Conservation (phyloP, 345 rosid species). For the Eucalyptus melliodora region DNA sequence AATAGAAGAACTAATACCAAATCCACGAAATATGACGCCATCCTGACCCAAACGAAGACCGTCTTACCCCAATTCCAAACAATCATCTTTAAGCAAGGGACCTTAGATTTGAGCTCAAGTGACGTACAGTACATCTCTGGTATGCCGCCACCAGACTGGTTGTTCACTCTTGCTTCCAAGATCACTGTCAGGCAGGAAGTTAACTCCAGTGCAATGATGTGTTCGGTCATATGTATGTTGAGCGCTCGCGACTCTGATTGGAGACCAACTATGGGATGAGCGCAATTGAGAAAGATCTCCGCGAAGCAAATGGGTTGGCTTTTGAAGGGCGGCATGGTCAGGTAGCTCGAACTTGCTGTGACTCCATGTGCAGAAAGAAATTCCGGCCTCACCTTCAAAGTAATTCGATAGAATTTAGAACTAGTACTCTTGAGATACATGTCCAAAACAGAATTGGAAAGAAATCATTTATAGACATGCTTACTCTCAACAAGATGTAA, state of each 20-base stretch:
- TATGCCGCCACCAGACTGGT: not conserved
- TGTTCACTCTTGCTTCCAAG: not conserved
- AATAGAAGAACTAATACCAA: not conserved
- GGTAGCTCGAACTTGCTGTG: not conserved
- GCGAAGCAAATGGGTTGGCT: not conserved
- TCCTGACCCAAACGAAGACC: not conserved
- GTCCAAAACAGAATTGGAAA: too few relatives aligned
- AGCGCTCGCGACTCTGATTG: not conserved
- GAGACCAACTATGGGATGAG: not conserved
- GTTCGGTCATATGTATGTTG: not conserved
- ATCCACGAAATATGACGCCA: not conserved
- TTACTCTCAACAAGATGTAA: too few relatives aligned
- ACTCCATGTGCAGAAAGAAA: not conserved
- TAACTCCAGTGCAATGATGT: not conserved
- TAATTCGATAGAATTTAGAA: not conserved
- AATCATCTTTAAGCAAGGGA: not conserved
- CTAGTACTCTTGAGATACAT: not conserved
- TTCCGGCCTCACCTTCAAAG: conserved; percentile 25
- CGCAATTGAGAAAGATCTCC: not conserved
- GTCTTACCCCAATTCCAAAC: not conserved
- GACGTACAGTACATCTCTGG: not conserved
- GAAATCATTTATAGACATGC: too few relatives aligned
- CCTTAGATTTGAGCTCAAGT: not conserved
- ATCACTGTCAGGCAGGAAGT: not conserved
- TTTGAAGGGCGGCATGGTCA: not conserved